phyloP scores from a whole-genome alignment of 805 yeast species.

The Yamadazyma sp. region DNA sequence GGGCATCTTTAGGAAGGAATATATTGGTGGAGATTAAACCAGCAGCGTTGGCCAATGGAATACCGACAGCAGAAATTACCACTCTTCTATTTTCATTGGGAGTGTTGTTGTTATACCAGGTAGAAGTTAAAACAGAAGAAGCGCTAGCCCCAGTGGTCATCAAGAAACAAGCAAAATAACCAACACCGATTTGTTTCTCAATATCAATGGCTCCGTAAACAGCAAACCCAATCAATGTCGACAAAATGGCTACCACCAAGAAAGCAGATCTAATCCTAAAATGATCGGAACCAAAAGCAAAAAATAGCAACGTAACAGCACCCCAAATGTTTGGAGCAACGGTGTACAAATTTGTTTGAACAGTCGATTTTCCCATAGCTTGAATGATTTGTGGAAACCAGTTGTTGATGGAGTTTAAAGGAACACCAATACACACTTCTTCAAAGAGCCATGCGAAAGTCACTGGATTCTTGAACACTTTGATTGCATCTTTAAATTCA shows the following conservation, averaged over 20 bases:
- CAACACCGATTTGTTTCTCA: conserved; percentile 35
- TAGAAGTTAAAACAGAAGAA: conserved; percentile 48
- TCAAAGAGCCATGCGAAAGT: conserved; percentile 45
- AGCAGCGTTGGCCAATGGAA: conserved; percentile 34
- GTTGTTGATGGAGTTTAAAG: conserved; percentile 47
- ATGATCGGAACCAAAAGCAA: conserved; percentile 44
- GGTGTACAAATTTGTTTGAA: conserved; percentile 41
- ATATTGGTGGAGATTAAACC: conserved; percentile 33
- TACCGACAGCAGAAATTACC: conserved; percentile 47
- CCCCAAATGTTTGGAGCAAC: conserved; percentile 53
- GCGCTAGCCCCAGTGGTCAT: conserved; percentile 52
- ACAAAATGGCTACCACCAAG: conserved; percentile 35
- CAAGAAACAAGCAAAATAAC: conserved; percentile 44
- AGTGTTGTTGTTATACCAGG: conserved; percentile 52
- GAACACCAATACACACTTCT: conserved; percentile 49
- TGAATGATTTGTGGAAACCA: conserved; percentile 50
- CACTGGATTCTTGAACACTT: conserved; percentile 47
- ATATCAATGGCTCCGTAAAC: conserved; percentile 48
- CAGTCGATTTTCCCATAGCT: conserved; percentile 39
- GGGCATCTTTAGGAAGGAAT: conserved; percentile 32
- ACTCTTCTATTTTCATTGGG: conserved; percentile 48
- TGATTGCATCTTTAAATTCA: conserved; percentile 40
- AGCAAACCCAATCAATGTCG: conserved; percentile 46
- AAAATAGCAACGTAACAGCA: conserved; percentile 39
- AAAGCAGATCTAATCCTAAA: conserved; percentile 38